A percentile compares a stretch with the other conserved stretches of the same genome.
phyloP scores from a whole-genome alignment of 352 stramenopile genomes.

The Phytopythium aichiense region DNA sequence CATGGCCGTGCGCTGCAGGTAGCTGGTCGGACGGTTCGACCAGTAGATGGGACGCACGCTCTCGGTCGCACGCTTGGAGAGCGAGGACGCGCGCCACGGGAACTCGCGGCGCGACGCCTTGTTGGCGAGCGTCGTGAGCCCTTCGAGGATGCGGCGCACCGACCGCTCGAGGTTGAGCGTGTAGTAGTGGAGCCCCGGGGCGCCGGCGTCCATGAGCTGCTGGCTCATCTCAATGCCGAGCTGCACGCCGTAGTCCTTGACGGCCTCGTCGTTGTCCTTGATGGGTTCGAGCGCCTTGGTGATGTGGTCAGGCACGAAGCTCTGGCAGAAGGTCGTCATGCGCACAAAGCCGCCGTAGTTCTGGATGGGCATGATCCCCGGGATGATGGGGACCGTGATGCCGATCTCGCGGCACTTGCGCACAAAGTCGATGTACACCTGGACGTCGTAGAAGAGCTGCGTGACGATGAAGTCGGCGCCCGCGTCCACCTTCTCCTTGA shows the following conservation, averaged over 20 bases:
- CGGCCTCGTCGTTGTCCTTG: slow-evolving; percentile 95
- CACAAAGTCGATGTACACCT: slow-evolving; percentile 95
- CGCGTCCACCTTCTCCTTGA: slow-evolving; percentile 98
- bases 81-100: slow-evolving; percentile 90
- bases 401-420: slow-evolving; percentile 83
- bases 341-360: slow-evolving; percentile 96
- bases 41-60: slow-evolving; percentile 97
- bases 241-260: slow-evolving; percentile 96
- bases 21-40: slow-evolving; percentile 97
- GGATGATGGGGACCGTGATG: slow-evolving; percentile 96
- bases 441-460: slow-evolving; percentile 99
- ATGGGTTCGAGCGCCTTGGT: slow-evolving; percentile 84
- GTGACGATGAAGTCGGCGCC: slow-evolving; percentile 98
- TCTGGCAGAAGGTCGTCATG: slow-evolving; percentile 98
- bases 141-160: slow-evolving; percentile 85
- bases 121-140: slow-evolving; percentile 52
- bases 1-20: slow-evolving; percentile 95
- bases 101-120: slow-evolving; percentile 69
- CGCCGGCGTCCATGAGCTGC: slow-evolving; percentile 88
- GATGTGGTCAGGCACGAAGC: slow-evolving; percentile 88
- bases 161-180: slow-evolving; percentile 93
- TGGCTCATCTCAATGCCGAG: slow-evolving; percentile 95
- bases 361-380: slow-evolving; percentile 99
- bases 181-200: slow-evolving; percentile 91
- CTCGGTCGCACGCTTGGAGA: slow-evolving; percentile 86